Conservation (phyloP, 345 rosid species). For the Salix dunnii region DNA sequence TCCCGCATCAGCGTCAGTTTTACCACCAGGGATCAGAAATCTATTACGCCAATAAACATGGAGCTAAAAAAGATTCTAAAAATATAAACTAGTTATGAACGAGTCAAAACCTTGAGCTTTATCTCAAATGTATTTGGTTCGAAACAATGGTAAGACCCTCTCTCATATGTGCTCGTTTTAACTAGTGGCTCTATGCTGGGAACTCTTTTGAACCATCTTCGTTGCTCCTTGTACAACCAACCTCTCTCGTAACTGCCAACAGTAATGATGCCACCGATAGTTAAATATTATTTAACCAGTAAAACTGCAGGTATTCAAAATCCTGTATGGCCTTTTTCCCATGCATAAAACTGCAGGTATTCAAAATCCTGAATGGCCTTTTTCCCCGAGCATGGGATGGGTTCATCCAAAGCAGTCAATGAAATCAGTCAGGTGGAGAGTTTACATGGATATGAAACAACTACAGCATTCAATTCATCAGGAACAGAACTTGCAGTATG, state of each 20-base stretch:
- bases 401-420: background rate
- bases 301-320: background rate
- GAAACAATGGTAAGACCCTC: slow-evolving; percentile 84
- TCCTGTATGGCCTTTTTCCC: background rate
- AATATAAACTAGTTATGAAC: background rate
- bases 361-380: background rate
- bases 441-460: background rate
- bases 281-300: background rate
- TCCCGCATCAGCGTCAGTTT: slow-evolving; percentile 53
- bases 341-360: too few relatives aligned
- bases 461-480: background rate
- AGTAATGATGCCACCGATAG: background rate
- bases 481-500: slow-evolving; percentile 69
- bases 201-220: slow-evolving; percentile 71
- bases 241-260: slow-evolving; percentile 70
- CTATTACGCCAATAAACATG: background rate
- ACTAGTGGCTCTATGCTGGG: slow-evolving; percentile 79
- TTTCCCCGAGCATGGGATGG: background rate
- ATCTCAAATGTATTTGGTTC: slow-evolving; percentile 76
- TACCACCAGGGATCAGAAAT: background rate
- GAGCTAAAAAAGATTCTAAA: background rate
- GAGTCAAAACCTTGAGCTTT: slow-evolving; percentile 64
- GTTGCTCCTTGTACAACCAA: slow-evolving; percentile 90
- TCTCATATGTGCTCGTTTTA: slow-evolving; percentile 61
- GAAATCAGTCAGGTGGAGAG: background rate